Evolutionary conservation across 176 grass and related monocot species (phyloP).

Genomic region (Themeda triandra): DNA sequence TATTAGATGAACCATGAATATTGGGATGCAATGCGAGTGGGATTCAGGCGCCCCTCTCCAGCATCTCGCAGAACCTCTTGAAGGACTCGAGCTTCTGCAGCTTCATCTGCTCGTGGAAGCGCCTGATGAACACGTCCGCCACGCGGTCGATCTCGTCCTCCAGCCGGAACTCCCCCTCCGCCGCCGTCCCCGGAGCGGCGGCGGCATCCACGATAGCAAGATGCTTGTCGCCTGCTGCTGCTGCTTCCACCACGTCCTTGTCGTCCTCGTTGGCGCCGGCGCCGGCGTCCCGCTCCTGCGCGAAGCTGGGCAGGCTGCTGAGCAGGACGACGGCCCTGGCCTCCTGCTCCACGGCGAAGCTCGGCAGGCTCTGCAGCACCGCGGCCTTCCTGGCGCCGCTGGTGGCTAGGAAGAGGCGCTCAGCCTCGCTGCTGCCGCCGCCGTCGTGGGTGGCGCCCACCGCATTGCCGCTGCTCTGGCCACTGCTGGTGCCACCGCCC

Average conservation of each 20-base stretch:
- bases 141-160: conserved; percentile 80
- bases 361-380: conserved; percentile 52
- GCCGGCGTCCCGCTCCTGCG: conserved; percentile 10
- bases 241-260: background rate
- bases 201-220: background rate
- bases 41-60: conserved; percentile 43
- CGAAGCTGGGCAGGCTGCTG: conserved; percentile 50
- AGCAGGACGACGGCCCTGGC: conserved; percentile 53
- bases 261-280: background rate
- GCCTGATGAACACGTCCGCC: conserved; percentile 75
- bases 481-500: background rate
- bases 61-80: conserved; percentile 91
- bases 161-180: conserved; percentile 47
- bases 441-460: background rate
- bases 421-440: background rate
- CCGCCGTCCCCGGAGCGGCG: background rate
- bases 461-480: background rate
- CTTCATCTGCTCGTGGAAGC: conserved; percentile 84
- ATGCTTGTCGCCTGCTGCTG: background rate
- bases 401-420: background rate
- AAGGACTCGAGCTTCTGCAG: conserved; percentile 98
- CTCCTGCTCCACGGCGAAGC: conserved; percentile 46
- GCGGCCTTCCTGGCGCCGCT: conserved; percentile 36
- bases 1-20: background rate
- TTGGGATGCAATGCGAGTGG: too few species aligned